Evolutionary conservation across 805 yeast genomes (phyloP), one percentile per base, ranked within the genome.

Genomic region (Tetrapisispora pingtungensis): DNA sequence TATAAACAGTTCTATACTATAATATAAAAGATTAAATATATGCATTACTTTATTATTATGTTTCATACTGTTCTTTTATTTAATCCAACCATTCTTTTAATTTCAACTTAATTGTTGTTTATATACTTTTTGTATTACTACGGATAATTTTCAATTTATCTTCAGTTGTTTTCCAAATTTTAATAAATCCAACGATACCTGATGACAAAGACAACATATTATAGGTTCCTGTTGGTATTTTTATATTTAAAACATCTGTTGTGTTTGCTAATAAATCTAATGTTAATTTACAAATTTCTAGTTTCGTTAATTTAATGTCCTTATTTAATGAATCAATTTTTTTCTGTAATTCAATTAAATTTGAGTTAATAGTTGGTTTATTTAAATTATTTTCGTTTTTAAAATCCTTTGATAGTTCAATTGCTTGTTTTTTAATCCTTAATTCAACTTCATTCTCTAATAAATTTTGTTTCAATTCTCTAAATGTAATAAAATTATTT

Each of bases 261-360:
- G 75, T 55, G 54, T 73, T 77, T 45, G 72, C 76, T 10, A 64
- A 53, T 34, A 73, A 65, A 56, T 76, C 81, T 43, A 72, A 74
- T 1, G 61, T 19, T 12, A 73, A 54, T 50, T 73, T 69, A 2
- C 62, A 48, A 0, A 75, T 36, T 49, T 75, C 78, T 14, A 74
- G 48, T 27, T 66, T 49, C 2, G 69, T 57, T 14, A 67, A 48
- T 13, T 47, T 50, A 43, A 67, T 69, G 44, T 71, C 66, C 15
- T 37, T 27, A 13, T 10, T 12, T 18, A 27, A 18, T 10, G 17
- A 15, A 10, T 17, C 17, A 3, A 37, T 18, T 3, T 57, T 41
- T n/a, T 51, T 44, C 27, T 50, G 51, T 10, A 24, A 27, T 34
- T 53, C 56, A 15, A 35, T 31, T 13, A 45, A 42, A 24, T 46